Evolutionary conservation across 129 eudicot genomes (phyloP).

Genomic region (Centrapalus pauciflorus): DNA sequence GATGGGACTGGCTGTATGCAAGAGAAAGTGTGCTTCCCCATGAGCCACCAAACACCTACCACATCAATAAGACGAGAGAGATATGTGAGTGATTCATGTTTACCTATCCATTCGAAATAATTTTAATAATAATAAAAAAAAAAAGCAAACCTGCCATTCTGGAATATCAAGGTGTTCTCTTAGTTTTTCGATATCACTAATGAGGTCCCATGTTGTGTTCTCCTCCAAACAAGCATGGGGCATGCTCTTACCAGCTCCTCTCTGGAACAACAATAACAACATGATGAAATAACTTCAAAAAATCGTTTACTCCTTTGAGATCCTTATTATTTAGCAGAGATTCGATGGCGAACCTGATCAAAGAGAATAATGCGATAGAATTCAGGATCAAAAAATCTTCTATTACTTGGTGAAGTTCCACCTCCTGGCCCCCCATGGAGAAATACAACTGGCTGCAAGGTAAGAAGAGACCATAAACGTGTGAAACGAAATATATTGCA

Average conservation of each 20-base stretch:
- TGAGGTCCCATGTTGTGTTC: constrained; percentile 93
- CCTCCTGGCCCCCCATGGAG: constrained; percentile 99
- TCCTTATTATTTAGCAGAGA: not conserved
- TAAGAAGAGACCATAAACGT: constrained; percentile 6
- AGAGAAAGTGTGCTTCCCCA: constrained; percentile 99
- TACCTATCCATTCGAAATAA: not conserved
- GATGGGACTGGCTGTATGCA: constrained; percentile 93
- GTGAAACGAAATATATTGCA: not conserved
- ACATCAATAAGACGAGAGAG: constrained; percentile 18
- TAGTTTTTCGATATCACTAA: constrained; percentile 79
- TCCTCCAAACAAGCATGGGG: constrained; percentile 97
- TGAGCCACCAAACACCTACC: constrained; percentile 97
- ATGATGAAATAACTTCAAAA: constrained; percentile 12
- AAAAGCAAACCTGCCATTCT: constrained; percentile 81
- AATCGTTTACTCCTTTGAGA: not conserved
- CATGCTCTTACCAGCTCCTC: constrained; percentile 97
- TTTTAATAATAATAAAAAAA: too few species aligned
- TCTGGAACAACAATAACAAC: constrained; percentile 32
- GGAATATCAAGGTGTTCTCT: constrained; percentile 82
- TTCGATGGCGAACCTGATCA: constrained; percentile 69
- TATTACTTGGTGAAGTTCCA: constrained; percentile 90
- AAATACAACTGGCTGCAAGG: constrained; percentile 88
- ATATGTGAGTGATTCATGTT: not conserved
- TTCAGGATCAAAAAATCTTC: constrained; percentile 93
- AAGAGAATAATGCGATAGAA: constrained; percentile 83